A percentile compares a stretch with the other conserved stretches of the same genome.
phyloP scores from a whole-genome alignment of 352 stramenopile species.

The Thraustochytrium striatum region DNA sequence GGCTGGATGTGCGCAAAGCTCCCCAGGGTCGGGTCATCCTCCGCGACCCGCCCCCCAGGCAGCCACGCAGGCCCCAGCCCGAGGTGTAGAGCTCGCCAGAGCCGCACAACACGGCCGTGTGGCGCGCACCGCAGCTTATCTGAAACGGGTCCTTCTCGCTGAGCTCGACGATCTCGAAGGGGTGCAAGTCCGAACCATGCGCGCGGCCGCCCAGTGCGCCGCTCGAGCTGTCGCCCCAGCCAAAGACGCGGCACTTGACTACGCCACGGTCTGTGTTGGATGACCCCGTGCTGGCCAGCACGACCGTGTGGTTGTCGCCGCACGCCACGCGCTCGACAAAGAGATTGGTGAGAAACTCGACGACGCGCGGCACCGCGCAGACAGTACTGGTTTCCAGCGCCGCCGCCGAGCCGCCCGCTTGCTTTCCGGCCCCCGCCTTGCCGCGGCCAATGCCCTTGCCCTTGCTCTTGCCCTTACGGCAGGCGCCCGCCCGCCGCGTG shows the following conservation, averaged over 20 bases:
- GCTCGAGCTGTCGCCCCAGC: conserved; percentile 16
- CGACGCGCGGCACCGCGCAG: conserved; percentile 37
- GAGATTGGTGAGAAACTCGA: conserved; percentile 19
- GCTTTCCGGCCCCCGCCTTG: too few species aligned
- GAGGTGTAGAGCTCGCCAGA: not conserved
- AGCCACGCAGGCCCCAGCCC: conserved; percentile 30
- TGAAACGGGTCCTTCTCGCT: not conserved
- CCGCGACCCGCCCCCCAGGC: conserved; percentile 1
- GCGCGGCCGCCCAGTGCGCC: conserved; percentile 11
- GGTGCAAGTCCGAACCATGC: not conserved
- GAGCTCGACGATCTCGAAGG: not conserved
- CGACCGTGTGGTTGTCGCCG: conserved; percentile 40
- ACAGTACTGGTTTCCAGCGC: not conserved
- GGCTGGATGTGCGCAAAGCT: not conserved
- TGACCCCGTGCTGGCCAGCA: conserved; percentile 35
- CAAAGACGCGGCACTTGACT: conserved; percentile 42
- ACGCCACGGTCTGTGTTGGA: conserved; percentile 40
- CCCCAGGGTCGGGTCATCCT: conserved; percentile 8
- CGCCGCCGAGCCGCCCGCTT: not conserved
- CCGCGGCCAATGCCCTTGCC: conserved; percentile 31
- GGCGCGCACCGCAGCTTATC: conserved; percentile 23
- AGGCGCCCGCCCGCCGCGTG: not conserved
- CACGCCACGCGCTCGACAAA: conserved; percentile 31
- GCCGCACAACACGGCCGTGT: conserved; percentile 34
- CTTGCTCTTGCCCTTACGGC: conserved; percentile 20